Evolutionary conservation across 2,329 filamentous ascomycete species (phyloP).

Genomic region (Colletotrichum sp.): DNA sequence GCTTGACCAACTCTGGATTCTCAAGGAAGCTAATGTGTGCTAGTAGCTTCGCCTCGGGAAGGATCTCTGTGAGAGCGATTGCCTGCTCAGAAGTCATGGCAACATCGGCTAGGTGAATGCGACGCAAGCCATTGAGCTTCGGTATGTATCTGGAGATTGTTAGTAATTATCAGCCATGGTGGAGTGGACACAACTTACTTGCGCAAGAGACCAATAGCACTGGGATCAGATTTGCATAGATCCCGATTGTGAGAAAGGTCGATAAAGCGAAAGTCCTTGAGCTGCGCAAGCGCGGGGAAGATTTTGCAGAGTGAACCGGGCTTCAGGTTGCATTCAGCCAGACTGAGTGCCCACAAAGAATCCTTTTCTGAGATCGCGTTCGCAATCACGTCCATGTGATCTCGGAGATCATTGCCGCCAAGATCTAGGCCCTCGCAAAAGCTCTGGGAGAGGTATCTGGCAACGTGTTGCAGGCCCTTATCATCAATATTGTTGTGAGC

Average conservation of each 20-base stretch:
- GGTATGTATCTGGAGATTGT: conserved; percentile 69
- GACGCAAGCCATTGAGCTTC: conserved; percentile 76
- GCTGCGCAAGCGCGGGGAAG: conserved; percentile 72
- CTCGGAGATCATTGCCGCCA: conserved; percentile 77
- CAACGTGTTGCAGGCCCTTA: conserved; percentile 76
- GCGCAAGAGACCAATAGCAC: conserved; percentile 74
- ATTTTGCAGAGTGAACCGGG: conserved; percentile 76
- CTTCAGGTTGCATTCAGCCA: conserved; percentile 84
- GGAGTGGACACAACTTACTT: conserved; percentile 59
- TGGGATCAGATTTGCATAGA: conserved; percentile 77
- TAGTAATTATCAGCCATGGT: neutral
- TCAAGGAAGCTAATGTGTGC: conserved; percentile 88
- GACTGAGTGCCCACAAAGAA: conserved; percentile 79
- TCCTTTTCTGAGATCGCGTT: conserved; percentile 56
- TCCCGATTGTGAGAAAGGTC: conserved; percentile 90
- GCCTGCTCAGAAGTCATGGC: conserved; percentile 85
- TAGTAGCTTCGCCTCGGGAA: conserved; percentile 81
- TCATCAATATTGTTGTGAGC: conserved; percentile 81
- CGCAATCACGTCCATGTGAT: conserved; percentile 59
- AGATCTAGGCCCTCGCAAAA: conserved; percentile 89
- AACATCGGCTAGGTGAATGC: conserved; percentile 86
- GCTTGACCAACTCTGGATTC: conserved; percentile 73
- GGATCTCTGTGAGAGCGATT: conserved; percentile 87
- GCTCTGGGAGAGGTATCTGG: conserved; percentile 76
- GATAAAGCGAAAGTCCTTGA: conserved; percentile 82